These are phyloP conservation scores for Hortaea sp. DNA, from an alignment of 2,329 filamentous ascomycete species.

Conservation along the genomic window DNA sequence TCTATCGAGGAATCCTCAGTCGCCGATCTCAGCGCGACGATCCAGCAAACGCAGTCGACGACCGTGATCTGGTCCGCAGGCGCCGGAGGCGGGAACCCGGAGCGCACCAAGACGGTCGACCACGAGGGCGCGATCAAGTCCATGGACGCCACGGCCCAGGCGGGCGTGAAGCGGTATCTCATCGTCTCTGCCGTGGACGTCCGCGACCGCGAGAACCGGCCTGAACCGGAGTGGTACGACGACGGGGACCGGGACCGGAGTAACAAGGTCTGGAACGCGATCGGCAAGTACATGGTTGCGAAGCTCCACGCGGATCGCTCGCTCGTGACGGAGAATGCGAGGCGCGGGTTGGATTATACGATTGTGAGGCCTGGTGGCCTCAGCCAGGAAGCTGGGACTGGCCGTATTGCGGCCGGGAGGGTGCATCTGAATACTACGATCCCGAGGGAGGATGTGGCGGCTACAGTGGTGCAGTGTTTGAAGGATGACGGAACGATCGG, in stretches of 20 bases:
- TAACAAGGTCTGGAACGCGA: slow-evolving; percentile 29
- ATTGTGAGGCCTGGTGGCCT: slow-evolving; percentile 36
- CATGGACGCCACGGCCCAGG: slow-evolving; percentile 48
- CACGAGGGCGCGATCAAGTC: slow-evolving; percentile 54
- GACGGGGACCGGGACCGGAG: slow-evolving; percentile 28
- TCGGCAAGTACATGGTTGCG: slow-evolving; percentile 32
- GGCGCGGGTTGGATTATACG: slow-evolving; percentile 34
- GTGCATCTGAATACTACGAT: slow-evolving; percentile 30
- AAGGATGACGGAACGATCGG: slow-evolving; percentile 36
- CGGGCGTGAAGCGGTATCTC: slow-evolving; percentile 51
- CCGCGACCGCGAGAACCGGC: slow-evolving; percentile 34
- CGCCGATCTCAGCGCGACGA: slow-evolving; percentile 28
- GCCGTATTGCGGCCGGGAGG: slow-evolving; percentile 34
- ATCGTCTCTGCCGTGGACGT: slow-evolving; percentile 53
- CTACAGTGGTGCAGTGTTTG: slow-evolving; percentile 47
- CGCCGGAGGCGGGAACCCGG: slow-evolving; percentile 32
- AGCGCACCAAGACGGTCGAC: slow-evolving; percentile 50
- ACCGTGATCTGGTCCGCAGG: slow-evolving; percentile 24
- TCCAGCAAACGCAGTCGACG: slow-evolving; percentile 26
- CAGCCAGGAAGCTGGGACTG: slow-evolving; percentile 37
- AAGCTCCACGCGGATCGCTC: slow-evolving; percentile 35
- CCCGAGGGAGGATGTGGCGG: slow-evolving; percentile 51
- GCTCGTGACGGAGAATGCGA: slow-evolving; percentile 29
- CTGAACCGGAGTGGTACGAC: slow-evolving; percentile 35
- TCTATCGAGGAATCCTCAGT: slow-evolving; percentile 32